Evolutionary conservation across 202 grass and related monocot genomes (phyloP), one percentile per base, ranked within the genome.

Genomic region (Saccharum hybrid): DNA sequence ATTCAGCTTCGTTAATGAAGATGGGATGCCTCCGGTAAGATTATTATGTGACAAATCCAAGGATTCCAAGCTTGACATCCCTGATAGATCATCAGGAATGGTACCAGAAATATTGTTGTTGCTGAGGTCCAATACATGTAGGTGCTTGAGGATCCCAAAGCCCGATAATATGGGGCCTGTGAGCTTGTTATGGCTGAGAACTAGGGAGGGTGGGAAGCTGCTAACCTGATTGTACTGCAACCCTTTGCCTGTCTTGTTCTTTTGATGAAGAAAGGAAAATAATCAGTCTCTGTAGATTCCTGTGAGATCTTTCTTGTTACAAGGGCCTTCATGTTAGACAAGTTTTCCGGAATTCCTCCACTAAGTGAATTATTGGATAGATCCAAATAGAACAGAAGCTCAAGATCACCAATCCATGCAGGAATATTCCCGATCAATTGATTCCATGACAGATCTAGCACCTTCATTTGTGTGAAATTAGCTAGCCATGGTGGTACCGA

Each of bases 161-260:
- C 87, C 77, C 34, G 89, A 83, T 79, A 83, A 82, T 84, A 98
- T 88, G 42, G 80, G 37, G 79, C 92, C 95, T 16, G 38, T 83
- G 40, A 98, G 83, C 38, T 84, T 93, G 80, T 98, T 98, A 67
- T 98, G 89, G 74, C 74, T 83, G 57, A 98, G 89, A 87, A 94
- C 40, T 77, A 98, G 33, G 63, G 95, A 93, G 38, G 95, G 95
- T 6, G 95, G 95, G 41, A 98, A 90, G 80, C 95, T 95, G 81
- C 95, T 94, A 84, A 98, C 79, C 81, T 98, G 95, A 77, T 98
- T 98, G 83, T 98, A 98, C 76, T 90, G 95, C 77, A 98, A 90
- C 38, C 92, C 89, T 81, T 85, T 87, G 37, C 88, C 69, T 51
- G 88, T 91, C 65, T 68, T 91, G 70, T 98, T 70, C 66, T 88